Evolutionary conservation across 164 flowering plant genomes (phyloP).

Genomic region (Dillenia suffruticosa): DNA sequence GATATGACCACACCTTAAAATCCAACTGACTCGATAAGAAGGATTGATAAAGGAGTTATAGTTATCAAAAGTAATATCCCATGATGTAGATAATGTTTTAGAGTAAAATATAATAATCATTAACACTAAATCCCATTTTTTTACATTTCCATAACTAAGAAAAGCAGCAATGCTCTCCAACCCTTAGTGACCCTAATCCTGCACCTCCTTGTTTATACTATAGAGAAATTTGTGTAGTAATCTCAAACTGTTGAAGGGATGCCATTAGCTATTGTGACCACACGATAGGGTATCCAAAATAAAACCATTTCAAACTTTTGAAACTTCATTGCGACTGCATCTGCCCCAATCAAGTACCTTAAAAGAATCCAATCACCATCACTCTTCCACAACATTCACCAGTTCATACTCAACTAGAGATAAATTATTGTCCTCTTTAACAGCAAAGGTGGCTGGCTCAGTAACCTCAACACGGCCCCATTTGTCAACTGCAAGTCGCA

Average conservation of each 20-base stretch:
- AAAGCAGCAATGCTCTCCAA: too few species aligned
- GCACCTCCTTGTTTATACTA: too few species aligned
- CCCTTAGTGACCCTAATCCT: too few species aligned
- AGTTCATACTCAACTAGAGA: constrained; percentile 44
- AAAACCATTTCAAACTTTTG: background rate
- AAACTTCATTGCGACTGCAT: background rate
- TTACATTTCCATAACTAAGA: too few species aligned
- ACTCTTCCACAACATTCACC: constrained; percentile 34
- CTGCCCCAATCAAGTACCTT: background rate
- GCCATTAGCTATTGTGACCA: background rate
- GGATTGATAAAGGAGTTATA: too few species aligned
- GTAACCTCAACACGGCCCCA: constrained; percentile 47
- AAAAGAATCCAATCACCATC: constrained; percentile 1
- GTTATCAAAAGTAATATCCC: too few species aligned
- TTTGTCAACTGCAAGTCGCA: constrained; percentile 47
- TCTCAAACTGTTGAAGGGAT: constrained; percentile 5
- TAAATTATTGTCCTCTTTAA: constrained; percentile 42
- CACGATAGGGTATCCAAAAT: background rate
- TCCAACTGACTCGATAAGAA: too few species aligned
- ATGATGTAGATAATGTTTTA: too few species aligned
- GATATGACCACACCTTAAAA: too few species aligned
- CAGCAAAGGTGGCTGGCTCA: constrained; percentile 32
- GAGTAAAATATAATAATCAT: too few species aligned
- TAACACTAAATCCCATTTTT: too few species aligned
- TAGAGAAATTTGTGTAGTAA: constrained; percentile 5